phyloP scores from a whole-genome alignment of 2,329 filamentous ascomycete genomes.

The Rutstroemia sp. region DNA sequence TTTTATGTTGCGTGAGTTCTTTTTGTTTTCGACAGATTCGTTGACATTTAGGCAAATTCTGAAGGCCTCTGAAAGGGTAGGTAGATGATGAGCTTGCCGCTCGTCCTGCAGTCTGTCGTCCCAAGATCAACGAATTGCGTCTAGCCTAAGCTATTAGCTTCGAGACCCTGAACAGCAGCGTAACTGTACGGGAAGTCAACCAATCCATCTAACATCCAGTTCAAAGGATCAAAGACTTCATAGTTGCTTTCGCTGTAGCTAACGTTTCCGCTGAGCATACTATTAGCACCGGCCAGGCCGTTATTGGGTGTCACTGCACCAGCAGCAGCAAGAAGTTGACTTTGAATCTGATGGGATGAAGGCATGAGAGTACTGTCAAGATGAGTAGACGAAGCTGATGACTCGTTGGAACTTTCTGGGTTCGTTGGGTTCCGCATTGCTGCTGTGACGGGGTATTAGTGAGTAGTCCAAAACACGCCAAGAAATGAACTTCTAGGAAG shows the following conservation, averaged over 20 bases:
- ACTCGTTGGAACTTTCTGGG: constrained; percentile 70
- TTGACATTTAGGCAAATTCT: no score
- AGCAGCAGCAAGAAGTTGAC: constrained; percentile 19
- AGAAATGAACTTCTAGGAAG: not conserved
- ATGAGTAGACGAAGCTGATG: constrained; percentile 60
- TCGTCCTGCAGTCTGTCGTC: not conserved
- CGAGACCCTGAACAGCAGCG: constrained; percentile 44
- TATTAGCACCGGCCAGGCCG: constrained; percentile 17
- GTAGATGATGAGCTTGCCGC: not conserved
- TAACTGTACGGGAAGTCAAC: constrained; percentile 71
- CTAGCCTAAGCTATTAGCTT: constrained; percentile 28
- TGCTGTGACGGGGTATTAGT: constrained; percentile 33
- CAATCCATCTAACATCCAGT: constrained; percentile 87
- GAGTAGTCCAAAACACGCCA: not conserved
- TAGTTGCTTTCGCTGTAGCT: constrained; percentile 64
- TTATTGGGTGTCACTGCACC: constrained; percentile 20
- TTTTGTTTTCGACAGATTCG: no score
- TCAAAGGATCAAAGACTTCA: constrained; percentile 86
- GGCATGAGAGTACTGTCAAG: constrained; percentile 53
- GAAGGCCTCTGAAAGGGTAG: not conserved
- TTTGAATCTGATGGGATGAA: constrained; percentile 23
- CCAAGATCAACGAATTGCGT: no score
- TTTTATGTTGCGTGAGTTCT: no score
- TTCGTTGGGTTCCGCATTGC: constrained; percentile 83
- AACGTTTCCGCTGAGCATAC: constrained; percentile 26